A percentile compares a stretch with the other conserved stretches of the same genome.
Conservation (phyloP, 352 stramenopile genomes). For the Globisporangium heterothallicum region DNA sequence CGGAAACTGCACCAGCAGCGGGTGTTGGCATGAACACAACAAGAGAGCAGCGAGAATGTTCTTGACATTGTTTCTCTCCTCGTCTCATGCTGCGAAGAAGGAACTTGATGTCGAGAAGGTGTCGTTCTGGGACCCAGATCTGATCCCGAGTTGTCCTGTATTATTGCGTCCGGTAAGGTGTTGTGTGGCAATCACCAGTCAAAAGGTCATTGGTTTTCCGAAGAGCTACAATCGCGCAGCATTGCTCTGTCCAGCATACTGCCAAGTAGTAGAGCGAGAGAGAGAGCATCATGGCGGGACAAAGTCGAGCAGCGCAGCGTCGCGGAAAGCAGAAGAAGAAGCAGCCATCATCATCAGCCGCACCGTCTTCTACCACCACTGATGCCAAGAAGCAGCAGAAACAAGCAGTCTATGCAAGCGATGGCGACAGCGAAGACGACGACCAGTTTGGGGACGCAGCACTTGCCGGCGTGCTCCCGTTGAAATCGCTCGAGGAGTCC, state of each 20-base stretch:
- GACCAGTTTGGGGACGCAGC: conserved; percentile 20
- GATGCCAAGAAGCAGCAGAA: conserved; percentile 1
- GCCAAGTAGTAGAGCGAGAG: no score
- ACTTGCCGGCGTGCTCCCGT: conserved; percentile 30
- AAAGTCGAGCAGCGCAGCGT: conserved; percentile 34
- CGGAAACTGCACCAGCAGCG: no score
- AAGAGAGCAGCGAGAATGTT: no score
- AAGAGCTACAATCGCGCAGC: conserved; percentile 7
- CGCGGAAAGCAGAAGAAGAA: conserved; percentile 41
- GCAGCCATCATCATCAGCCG: not conserved
- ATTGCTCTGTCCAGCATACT: no score
- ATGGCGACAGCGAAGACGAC: conserved; percentile 43
- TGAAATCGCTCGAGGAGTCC: conserved; percentile 63
- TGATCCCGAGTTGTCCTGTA: no score
- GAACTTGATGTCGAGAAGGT: no score
- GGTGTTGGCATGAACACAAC: no score
- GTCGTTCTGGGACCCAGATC: no score
- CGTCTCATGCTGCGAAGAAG: no score
- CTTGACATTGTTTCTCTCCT: no score
- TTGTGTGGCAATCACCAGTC: conserved; percentile 6
- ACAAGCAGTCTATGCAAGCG: conserved; percentile 18
- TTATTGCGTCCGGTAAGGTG: no score
- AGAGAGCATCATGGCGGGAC: conserved; percentile 25
- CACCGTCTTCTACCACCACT: not conserved
- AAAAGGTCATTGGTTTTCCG: conserved; percentile 9